These are phyloP conservation scores for Coemansia sp. DNA, from an alignment of 192 early-diverging fungal genomes.

Conservation along the genomic window DNA sequence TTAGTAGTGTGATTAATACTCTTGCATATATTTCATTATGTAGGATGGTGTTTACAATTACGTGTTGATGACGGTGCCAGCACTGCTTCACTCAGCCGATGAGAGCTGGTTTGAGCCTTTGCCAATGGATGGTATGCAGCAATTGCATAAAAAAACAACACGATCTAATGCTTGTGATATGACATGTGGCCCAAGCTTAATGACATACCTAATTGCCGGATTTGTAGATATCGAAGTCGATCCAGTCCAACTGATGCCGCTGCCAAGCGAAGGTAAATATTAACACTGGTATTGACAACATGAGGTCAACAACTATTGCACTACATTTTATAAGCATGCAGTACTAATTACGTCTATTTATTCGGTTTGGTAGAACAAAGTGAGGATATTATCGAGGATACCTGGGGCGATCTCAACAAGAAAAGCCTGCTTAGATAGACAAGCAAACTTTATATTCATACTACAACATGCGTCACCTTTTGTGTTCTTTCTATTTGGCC, in stretches of 20 bases:
- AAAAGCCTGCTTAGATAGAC: conserved; percentile 15
- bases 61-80: conserved; percentile 37
- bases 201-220: not conserved
- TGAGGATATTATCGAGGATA: conserved; percentile 32
- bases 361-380: conserved; percentile 14
- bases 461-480: not conserved
- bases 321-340: not conserved
- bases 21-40: not conserved
- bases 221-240: conserved; percentile 47
- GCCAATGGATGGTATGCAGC: conserved; percentile 29
- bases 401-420: conserved; percentile 31
- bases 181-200: not conserved
- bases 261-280: conserved; percentile 43
- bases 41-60: conserved; percentile 47
- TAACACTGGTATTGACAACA: not conserved
- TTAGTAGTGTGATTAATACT: not conserved
- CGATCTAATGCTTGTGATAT: not conserved
- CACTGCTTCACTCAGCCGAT: conserved; percentile 35
- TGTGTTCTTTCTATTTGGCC: not conserved
- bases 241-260: conserved; percentile 41
- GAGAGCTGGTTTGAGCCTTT: conserved; percentile 38
- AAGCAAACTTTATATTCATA: not conserved
- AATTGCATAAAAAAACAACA: not conserved
- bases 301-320: too few species aligned
- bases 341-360: not conserved